These are phyloP conservation scores for Hyphopichia pseudoburtonii DNA, from an alignment of 1,139 yeast genomes.

Conservation along the genomic window DNA sequence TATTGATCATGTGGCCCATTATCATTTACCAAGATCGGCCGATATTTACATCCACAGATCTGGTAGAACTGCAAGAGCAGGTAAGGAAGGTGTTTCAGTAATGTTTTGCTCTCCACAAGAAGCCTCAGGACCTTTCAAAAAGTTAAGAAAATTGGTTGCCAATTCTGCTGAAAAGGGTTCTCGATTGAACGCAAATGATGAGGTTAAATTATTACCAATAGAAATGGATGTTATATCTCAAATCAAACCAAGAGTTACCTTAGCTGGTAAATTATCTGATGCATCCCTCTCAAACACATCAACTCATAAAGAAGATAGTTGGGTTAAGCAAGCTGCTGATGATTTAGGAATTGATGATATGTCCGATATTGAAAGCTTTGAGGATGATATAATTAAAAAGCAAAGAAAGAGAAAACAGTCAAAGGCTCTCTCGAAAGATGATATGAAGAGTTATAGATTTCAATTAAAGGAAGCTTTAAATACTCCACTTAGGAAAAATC, in stretches of 20 bases:
- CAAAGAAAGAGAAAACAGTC: slow-evolving; percentile 61
- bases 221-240: slow-evolving; percentile 74
- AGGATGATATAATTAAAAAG: slow-evolving; percentile 66
- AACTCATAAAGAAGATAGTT: slow-evolving; percentile 67
- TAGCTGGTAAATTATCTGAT: slow-evolving; percentile 78
- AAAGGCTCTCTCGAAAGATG: slow-evolving; percentile 52
- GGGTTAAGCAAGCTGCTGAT: slow-evolving; percentile 91
- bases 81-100: slow-evolving; percentile 89
- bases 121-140: slow-evolving; percentile 81
- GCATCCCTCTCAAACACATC: slow-evolving; percentile 60
- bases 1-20: slow-evolving; percentile 93
- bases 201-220: slow-evolving; percentile 71
- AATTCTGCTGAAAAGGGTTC: slow-evolving; percentile 24
- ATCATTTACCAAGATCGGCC: slow-evolving; percentile 92
- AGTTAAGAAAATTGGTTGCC: slow-evolving; percentile 65
- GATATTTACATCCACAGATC: slow-evolving; percentile 95
- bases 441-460: slow-evolving; percentile 47
- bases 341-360: slow-evolving; percentile 82
- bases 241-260: slow-evolving; percentile 62
- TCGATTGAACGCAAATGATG: slow-evolving; percentile 42
- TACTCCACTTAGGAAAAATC: slow-evolving; percentile 64
- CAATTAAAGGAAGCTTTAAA: slow-evolving; percentile 59
- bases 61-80: slow-evolving; percentile 98
- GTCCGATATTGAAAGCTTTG: slow-evolving; percentile 56
- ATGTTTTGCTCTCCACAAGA: slow-evolving; percentile 93